A percentile compares a stretch with the other conserved stretches of the same genome.
phyloP scores from a whole-genome alignment of 148 eudicot species.

The Mesembryanthemum crystallinum region DNA sequence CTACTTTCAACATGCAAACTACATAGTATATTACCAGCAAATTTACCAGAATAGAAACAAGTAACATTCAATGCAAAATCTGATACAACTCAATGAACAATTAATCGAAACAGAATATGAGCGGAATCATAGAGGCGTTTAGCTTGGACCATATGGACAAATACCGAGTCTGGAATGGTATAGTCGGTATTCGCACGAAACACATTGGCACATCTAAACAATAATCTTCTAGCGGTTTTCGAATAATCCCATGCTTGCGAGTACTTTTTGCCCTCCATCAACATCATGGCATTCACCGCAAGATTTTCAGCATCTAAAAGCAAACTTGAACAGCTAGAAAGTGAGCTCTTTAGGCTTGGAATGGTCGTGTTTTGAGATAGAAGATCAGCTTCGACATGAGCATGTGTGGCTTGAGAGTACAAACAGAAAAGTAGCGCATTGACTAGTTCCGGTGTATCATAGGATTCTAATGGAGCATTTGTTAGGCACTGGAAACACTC shows the following conservation, averaged over 20 bases:
- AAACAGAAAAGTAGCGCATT: slow-evolving; percentile 13
- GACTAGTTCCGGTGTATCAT: not conserved
- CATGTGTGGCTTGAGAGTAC: slow-evolving; percentile 8
- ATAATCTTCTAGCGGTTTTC: not conserved
- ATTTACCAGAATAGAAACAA: too few species aligned
- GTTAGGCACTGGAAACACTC: slow-evolving; percentile 11
- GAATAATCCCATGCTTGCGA: slow-evolving; percentile 9
- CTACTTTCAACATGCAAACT: too few species aligned
- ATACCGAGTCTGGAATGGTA: not conserved
- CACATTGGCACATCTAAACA: not conserved
- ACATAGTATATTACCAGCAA: too few species aligned
- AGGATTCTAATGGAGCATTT: not conserved
- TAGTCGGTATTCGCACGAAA: not conserved
- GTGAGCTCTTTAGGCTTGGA: not conserved
- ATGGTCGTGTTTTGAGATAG: slow-evolving; percentile 1
- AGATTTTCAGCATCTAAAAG: slow-evolving; percentile 8
- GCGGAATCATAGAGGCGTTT: slow-evolving; percentile 10
- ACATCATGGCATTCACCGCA: not conserved
- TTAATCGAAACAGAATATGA: slow-evolving; percentile 2
- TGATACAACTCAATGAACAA: not conserved
- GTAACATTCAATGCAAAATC: too few species aligned
- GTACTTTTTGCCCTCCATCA: slow-evolving; percentile 2
- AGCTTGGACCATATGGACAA: slow-evolving; percentile 1
- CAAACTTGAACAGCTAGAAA: not conserved
- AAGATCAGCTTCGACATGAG: slow-evolving; percentile 18